Evolutionary conservation across 2,329 filamentous ascomycete genomes (phyloP), one percentile per base, ranked within the genome.

Genomic region (Sporothrix pseudoabietina): DNA sequence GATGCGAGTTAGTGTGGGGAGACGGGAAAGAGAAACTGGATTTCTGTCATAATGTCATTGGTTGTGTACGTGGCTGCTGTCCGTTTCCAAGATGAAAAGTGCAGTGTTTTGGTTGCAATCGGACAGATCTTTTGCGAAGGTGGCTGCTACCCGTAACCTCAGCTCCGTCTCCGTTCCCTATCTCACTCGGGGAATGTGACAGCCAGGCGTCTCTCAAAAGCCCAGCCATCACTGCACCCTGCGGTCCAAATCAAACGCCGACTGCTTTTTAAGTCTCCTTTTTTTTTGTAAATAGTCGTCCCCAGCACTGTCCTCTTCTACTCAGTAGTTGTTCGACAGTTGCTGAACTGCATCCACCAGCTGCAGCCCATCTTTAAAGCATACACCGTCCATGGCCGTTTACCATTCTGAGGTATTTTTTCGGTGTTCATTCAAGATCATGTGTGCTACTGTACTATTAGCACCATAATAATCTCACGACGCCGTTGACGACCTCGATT

Each of bases 191-290:
- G 63, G 41, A 32, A 30, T 65, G 35, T 65, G 35, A 5, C 4
- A 10, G 22, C 16, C 4, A 22, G 30, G 16, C n/a, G 6, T 6
- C 12, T 66, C 39, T 12, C 10, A 26, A 10, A 30, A n/a, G 10
- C 30, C 61, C 39, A 16, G 41, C 41, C 41, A 47, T 14, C 3
- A 19, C 3, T 47, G 26, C 19, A 9, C 39, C 10, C 22, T 49
- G 41, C 63, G 41, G 41, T n/a, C 19, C 16, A 32, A 66, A 32
- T 32, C 41, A 66, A 66, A 66, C 63, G 26, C 63, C 63, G 41
- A 66, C 41, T 44, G 8, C 59, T 22, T 10, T 41, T 7, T 22
- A 12, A 22, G n/a, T 26, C 30, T 35, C 6, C 4, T n/a, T 35
- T 35, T 19, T 39, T 3, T 35, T 35, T 35, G 8, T 14, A 22